Base-by-base conservation (phyloP, 1,284 basidiomycete species). In the Peniophora sp. region DNA sequence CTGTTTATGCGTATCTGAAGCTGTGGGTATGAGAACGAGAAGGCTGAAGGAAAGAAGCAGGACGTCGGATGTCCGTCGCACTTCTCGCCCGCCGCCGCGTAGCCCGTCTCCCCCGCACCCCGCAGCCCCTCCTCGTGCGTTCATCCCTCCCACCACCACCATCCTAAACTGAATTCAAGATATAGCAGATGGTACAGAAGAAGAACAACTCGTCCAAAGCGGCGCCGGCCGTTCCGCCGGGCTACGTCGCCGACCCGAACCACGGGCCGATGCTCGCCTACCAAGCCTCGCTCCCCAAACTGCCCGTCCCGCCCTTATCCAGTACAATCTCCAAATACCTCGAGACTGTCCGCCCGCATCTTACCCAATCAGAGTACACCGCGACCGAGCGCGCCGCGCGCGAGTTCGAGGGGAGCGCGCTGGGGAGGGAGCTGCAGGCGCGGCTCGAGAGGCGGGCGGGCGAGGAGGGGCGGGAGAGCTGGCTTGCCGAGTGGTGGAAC, bases 401-500 rank as follows among this genome's bases (percentile, higher is more conserved):
- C 18, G 71, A 75, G 2, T 98, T 98, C 64, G 70, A 88, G 23
- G 62, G 73, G 18, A 89, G 88, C 0, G 79, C 84, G 0, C 78
- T 84, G 51, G 82, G 85, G 8, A 75, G 78, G 41, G 79, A 83
- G 53, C 78, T 98, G n/a, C 95, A 98, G 69, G 67, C 73, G 51
- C 76, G 96, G 3, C 76, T 98, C 37, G 74, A 92, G 62, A 74
- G 78, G 24, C 80, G 94, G 3, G 91, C 92, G 0, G 68, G 73
- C 0, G 75, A 79, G n/a, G 74, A 78, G 0, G 65, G 65, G 14
- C 68, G 70, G 48, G 80, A 81, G 58, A 95, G 78, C 72, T 99
- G 96, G 96, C 76, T 99, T 32, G 78, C 79, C 50, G 92, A 97
- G 52, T 99, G 96, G 96, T 99, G 96, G 96, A 97, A 98, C 68